Evolutionary conservation across 345 rosid species (phyloP).

Genomic region (thale cress (Arabidopsis thaliana)): TAIR10.1 NC_003070.9:26624001-26624500

Average conservation of each 20-base stretch:
- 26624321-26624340: conserved; percentile 90
- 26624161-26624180: conserved; percentile 3
- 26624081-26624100: conserved; percentile 86
- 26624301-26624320: conserved; percentile 91
- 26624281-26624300: conserved; percentile 81
- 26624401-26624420: conserved; percentile 99
- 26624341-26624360: conserved; percentile 98
- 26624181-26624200: conserved; percentile 4
- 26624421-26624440: conserved; percentile 95
- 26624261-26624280: conserved; percentile 94
- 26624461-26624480: conserved; percentile 67
- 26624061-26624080: conserved; percentile 95
- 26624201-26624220: conserved; percentile 21
- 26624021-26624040: conserved; percentile 82
- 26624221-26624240: conserved; percentile 37
- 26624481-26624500: conserved; percentile 16
- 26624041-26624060: conserved; percentile 95
- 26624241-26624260: conserved; percentile 55
- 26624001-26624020: conserved; percentile 68
- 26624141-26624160: conserved; percentile 7
- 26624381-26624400: conserved; percentile 93
- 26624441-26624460: conserved; percentile 75
- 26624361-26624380: conserved; percentile 97
- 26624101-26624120: conserved; percentile 85
- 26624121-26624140: conserved; percentile 1